phyloP scores from a whole-genome alignment of 495 filamentous ascomycete species.

The Hyaloscypha variabilis region DNA sequence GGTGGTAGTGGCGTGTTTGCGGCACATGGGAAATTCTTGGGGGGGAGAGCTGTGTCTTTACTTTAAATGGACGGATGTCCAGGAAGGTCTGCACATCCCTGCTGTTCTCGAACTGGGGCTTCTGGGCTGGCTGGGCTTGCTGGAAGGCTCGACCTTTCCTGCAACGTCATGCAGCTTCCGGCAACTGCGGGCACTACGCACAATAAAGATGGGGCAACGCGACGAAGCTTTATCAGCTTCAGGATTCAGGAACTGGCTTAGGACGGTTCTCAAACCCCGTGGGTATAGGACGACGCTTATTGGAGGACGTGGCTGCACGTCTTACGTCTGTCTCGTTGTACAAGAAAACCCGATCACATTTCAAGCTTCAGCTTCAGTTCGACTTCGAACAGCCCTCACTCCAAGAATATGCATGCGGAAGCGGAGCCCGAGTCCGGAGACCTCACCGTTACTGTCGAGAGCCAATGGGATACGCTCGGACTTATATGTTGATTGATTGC shows the following conservation, averaged over 20 bases:
- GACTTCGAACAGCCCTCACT: neutral
- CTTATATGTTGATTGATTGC: neutral
- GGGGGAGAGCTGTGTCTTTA: conserved; percentile 5
- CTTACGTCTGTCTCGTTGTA: neutral
- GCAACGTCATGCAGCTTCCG: conserved; percentile 18
- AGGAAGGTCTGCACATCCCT: conserved; percentile 14
- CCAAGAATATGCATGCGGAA: neutral
- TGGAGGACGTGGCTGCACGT: neutral
- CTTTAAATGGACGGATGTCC: neutral
- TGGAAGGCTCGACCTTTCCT: conserved; percentile 1
- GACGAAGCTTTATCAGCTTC: conserved; percentile 4
- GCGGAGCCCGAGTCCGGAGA: neutral
- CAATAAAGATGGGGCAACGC: neutral
- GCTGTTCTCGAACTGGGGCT: neutral
- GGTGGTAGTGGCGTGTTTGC: neutral
- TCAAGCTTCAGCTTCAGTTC: neutral
- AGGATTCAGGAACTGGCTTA: neutral
- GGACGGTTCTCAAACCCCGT: neutral
- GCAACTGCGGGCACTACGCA: neutral
- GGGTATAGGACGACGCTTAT: neutral
- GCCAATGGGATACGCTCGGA: conserved; percentile 4
- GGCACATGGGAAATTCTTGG: neutral
- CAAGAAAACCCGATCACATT: neutral
- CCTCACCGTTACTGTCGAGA: neutral
- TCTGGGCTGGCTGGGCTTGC: neutral